A percentile compares a stretch with the other conserved stretches of the same genome.
Conservation (phyloP, 495 filamentous ascomycete genomes). For the Aspergillus kassunensis region DNA sequence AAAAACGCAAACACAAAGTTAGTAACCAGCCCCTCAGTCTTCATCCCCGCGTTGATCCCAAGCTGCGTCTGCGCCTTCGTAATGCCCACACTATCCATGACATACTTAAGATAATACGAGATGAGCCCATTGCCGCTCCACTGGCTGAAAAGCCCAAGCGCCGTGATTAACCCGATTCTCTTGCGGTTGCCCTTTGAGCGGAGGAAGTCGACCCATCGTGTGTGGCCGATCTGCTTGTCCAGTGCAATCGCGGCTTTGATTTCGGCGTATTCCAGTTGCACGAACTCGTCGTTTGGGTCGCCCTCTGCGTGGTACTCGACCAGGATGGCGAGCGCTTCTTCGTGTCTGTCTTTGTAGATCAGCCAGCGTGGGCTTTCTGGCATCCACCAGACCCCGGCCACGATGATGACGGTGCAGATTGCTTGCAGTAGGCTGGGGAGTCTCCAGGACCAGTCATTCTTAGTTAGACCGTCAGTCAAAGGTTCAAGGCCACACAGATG, state of each 20-base stretch:
- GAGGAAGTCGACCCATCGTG: constrained; percentile 1
- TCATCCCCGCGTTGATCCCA: constrained; percentile 8
- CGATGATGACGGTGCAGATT: background rate
- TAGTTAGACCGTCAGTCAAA: background rate
- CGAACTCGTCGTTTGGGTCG: constrained; percentile 20
- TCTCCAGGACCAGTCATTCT: constrained; percentile 8
- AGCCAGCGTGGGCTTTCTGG: constrained; percentile 30
- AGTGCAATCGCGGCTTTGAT: constrained; percentile 47
- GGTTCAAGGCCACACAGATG: too few species aligned
- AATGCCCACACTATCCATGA: constrained; percentile 6
- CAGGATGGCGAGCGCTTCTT: constrained; percentile 38
- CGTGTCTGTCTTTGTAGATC: constrained; percentile 32
- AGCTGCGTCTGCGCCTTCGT: constrained; percentile 3
- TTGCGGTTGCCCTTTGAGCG: background rate
- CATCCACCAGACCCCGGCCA: background rate
- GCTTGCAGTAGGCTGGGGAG: constrained; percentile 1
- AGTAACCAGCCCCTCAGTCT: background rate
- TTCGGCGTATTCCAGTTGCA: constrained; percentile 31
- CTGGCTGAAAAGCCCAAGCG: constrained; percentile 1
- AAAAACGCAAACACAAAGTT: constrained; percentile 4
- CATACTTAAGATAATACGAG: constrained; percentile 4
- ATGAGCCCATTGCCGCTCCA: constrained; percentile 8
- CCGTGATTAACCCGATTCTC: background rate
- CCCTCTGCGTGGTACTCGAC: constrained; percentile 35
- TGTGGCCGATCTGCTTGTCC: background rate